phyloP scores from a whole-genome alignment of 2,329 filamentous ascomycete genomes.

The Corynespora cassiicola region DNA sequence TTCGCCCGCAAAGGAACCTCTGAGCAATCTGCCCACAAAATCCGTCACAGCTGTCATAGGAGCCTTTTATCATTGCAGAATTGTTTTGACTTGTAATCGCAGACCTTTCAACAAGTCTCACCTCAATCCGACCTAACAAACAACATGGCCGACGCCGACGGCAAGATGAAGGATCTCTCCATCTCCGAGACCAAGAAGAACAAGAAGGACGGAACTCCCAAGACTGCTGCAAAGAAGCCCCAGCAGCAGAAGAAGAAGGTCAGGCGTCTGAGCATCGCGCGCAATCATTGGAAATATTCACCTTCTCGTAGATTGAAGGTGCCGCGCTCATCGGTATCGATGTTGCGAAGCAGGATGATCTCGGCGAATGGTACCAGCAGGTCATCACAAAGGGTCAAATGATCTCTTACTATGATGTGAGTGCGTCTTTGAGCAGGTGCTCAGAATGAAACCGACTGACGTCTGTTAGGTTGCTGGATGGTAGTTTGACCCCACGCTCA shows the following conservation, averaged over 20 bases:
- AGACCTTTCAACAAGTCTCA: neutral
- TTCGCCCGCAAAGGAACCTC: no score
- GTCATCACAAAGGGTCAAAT: slow-evolving; percentile 96
- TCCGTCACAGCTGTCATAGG: no score
- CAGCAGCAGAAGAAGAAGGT: slow-evolving; percentile 58
- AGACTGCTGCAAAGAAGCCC: slow-evolving; percentile 49
- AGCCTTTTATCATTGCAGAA: no score
- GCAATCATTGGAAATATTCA: slow-evolving; percentile 18
- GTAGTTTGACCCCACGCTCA: slow-evolving; percentile 14
- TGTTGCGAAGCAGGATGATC: slow-evolving; percentile 82
- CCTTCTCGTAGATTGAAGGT: slow-evolving; percentile 57
- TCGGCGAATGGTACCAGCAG: slow-evolving; percentile 96
- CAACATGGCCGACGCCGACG: slow-evolving; percentile 43
- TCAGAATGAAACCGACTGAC: slow-evolving; percentile 14
- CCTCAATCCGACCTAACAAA: slow-evolving; percentile 4
- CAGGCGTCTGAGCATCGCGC: slow-evolving; percentile 8
- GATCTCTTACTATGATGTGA: slow-evolving; percentile 97
- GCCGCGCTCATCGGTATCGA: slow-evolving; percentile 84
- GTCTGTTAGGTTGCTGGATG: slow-evolving; percentile 33
- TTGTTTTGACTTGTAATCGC: no score
- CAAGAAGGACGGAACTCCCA: slow-evolving; percentile 43
- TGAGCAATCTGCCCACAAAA: no score
- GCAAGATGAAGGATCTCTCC: slow-evolving; percentile 55
- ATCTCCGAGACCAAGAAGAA: slow-evolving; percentile 48
- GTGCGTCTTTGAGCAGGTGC: slow-evolving; percentile 55